A percentile compares a stretch with the other conserved stretches of the same genome.
Conservation (phyloP, 768 basidiomycete genomes). For the Amylocystis lapponica region DNA sequence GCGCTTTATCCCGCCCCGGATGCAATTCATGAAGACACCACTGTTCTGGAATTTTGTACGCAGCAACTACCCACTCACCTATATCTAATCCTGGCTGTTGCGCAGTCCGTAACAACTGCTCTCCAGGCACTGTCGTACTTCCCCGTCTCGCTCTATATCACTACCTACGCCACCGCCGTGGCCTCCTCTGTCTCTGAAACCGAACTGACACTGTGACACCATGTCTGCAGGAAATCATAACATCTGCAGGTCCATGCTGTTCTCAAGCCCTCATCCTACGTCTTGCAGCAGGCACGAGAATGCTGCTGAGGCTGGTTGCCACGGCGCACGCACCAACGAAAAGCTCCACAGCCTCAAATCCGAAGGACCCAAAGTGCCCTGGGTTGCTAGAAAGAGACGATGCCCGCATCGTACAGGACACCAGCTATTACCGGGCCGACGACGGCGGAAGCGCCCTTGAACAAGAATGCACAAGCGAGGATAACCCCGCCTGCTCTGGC, state of each 20-base stretch:
- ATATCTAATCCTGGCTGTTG: neutral
- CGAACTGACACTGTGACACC: no score
- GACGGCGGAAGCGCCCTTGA: conserved; percentile 13
- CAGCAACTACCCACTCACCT: no score
- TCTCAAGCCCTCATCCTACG: neutral
- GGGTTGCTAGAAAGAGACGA: neutral
- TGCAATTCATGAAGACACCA: conserved; percentile 15
- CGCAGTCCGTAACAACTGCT: conserved; percentile 11
- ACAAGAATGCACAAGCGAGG: conserved; percentile 3
- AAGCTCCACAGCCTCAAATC: conserved; percentile 13
- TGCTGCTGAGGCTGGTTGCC: conserved; percentile 6
- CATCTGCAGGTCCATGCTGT: no score
- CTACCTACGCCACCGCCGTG: conserved; percentile 14
- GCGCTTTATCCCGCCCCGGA: conserved; percentile 14
- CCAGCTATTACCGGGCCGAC: conserved; percentile 12
- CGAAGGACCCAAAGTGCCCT: conserved; percentile 9
- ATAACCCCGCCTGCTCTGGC: conserved; percentile 10
- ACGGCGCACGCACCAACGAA: conserved; percentile 16
- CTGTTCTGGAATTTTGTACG: conserved; percentile 19
- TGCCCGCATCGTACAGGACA: conserved; percentile 8
- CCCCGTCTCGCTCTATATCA: conserved; percentile 21
- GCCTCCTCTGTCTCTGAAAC: conserved; percentile 15
- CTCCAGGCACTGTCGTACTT: conserved; percentile 21
- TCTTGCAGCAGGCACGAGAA: conserved; percentile 5
- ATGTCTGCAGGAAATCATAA: no score